Percentiles rank a stretch among this genome's conserved stretches.
Evolutionary conservation across 2,329 filamentous ascomycete genomes (phyloP).

Genomic region (Colletotrichum siamense): DNA sequence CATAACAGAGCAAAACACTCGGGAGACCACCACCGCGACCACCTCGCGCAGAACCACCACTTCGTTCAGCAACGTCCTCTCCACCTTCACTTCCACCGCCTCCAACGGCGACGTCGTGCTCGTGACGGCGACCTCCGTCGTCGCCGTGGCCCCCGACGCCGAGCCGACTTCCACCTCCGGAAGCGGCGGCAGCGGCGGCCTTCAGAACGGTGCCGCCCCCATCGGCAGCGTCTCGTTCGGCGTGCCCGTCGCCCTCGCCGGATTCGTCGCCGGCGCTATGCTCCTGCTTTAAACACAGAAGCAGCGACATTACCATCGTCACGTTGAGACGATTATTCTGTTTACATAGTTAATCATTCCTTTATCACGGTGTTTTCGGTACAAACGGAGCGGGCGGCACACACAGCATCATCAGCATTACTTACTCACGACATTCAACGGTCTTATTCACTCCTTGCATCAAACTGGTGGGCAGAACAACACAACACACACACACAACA

Average conservation of each 20-base stretch:
- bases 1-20: conserved; percentile 22
- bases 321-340: neutral
- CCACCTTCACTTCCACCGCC: conserved; percentile 52
- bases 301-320: neutral
- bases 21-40: conserved; percentile 35
- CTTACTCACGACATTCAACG: conserved; percentile 21
- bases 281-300: neutral
- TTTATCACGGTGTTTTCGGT: neutral
- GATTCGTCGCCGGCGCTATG: conserved; percentile 28
- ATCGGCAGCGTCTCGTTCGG: conserved; percentile 22
- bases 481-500: neutral
- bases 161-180: conserved; percentile 28
- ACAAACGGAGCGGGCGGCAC: neutral
- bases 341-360: conserved; percentile 10
- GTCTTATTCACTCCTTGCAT: conserved; percentile 23
- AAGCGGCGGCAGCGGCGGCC: conserved; percentile 28
- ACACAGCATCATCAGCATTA: conserved; percentile 16
- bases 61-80: conserved; percentile 40
- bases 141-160: conserved; percentile 45
- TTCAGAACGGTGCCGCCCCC: conserved; percentile 41
- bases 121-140: conserved; percentile 55
- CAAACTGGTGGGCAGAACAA: conserved; percentile 1
- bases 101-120: conserved; percentile 48
- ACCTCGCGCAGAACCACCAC: conserved; percentile 30
- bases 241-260: conserved; percentile 27